Evolutionary conservation across 768 basidiomycete genomes (phyloP), one percentile per base, ranked within the genome.

Genomic region (Stropharia rugosoannulata): DNA sequence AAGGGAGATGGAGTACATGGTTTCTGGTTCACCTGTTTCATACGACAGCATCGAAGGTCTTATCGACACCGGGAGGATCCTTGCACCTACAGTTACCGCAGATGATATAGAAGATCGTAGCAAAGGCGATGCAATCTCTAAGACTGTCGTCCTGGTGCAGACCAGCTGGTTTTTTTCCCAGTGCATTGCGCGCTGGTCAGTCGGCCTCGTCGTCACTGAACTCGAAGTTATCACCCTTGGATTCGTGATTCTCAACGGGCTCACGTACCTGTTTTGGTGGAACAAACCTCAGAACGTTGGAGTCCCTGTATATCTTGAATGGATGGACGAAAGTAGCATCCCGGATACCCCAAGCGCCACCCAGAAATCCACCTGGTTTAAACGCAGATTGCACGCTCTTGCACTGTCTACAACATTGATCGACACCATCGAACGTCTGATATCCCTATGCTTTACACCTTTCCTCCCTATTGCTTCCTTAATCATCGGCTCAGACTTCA

Each of bases 261-360:
- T 65, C 9, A 68, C 63, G 11, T 75, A 73, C 55, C 35, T 49
- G 0, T 45, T 72, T 1, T 76, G 76, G 75, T 76, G 71, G 74
- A 37, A 67, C 27, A 78, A 78, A 59, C 76, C 75, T 2, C 63
- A 70, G 10, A 68, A 71, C 51, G 68, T 76, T 0, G 59, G 57
- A 4, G 18, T 56, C 1, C 38, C 50, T 13, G 29, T 51, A 11
- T 40, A 29, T 41, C 9, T 51, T n/a, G 39, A 40, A 18, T 11
- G 4, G 22, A 51, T 36, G n/a, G 37, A 38, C 4, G 16, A 1
- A 7, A 6, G 5, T n/a, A 7, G 11, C 6, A 7, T 49, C 3
- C 16, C 16, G n/a, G 16, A 32, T 19, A 11, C 11, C 16, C 18
- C 48, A 11, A 49, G n/a, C 8, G n/a, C 3, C 1, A 22, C 15